Conservation (phyloP, 2,329 filamentous ascomycete genomes). For the Lecanosticta acicola region DNA sequence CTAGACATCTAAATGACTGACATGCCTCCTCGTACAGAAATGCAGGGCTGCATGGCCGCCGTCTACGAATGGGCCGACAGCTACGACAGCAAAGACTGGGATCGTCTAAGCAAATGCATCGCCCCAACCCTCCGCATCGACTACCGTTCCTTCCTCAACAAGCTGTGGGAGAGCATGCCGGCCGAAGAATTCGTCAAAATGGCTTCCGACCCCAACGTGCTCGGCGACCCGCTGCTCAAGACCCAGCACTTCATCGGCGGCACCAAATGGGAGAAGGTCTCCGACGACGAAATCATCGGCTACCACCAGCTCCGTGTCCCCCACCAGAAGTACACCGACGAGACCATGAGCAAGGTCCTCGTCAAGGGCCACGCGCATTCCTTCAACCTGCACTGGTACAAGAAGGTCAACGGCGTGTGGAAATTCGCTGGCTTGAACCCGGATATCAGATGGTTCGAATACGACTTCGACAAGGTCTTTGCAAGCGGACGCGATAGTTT, state of each 20-base stretch:
- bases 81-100: conserved; percentile 63
- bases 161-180: conserved; percentile 53
- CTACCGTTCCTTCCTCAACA: conserved; percentile 56
- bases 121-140: conserved; percentile 61
- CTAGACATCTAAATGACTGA: not conserved
- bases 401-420: conserved; percentile 53
- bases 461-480: conserved; percentile 53
- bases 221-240: conserved; percentile 51
- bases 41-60: conserved; percentile 37
- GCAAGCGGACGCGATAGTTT: conserved; percentile 43
- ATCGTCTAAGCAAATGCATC: conserved; percentile 54
- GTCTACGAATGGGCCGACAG: conserved; percentile 60
- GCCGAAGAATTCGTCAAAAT: conserved; percentile 50
- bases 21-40: conserved; percentile 24
- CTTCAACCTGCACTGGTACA: conserved; percentile 51
- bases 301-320: conserved; percentile 55
- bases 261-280: conserved; percentile 47
- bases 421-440: conserved; percentile 53
- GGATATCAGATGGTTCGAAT: conserved; percentile 52
- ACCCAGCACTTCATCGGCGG: conserved; percentile 55
- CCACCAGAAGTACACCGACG: conserved; percentile 52
- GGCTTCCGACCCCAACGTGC: conserved; percentile 48
- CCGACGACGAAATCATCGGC: conserved; percentile 44
- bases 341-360: conserved; percentile 40
- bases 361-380: conserved; percentile 55